Conservation (phyloP, 1,139 yeast genomes). For the Barnettozyma hawaiiensis region DNA sequence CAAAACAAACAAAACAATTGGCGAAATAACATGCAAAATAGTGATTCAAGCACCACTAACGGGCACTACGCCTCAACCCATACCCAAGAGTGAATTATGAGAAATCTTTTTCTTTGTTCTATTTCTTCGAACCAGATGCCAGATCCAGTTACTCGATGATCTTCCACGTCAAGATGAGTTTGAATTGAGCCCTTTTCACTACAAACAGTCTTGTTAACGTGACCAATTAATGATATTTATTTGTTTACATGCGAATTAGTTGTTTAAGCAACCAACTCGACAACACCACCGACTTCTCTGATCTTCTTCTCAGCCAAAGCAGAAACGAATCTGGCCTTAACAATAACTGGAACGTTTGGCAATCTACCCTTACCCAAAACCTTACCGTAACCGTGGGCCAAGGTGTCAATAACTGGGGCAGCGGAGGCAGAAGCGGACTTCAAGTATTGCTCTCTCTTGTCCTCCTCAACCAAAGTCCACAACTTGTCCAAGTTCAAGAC, state of each 20-base stretch:
- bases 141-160: too few species aligned
- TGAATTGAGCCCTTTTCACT: too few species aligned
- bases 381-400: slow-evolving; percentile 99
- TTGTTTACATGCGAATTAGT: slow-evolving; percentile 14
- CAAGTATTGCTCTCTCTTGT: slow-evolving; percentile 92
- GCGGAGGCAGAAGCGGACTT: slow-evolving; percentile 78
- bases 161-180: too few species aligned
- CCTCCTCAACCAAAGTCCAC: slow-evolving; percentile 95
- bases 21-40: too few species aligned
- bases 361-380: slow-evolving; percentile 99
- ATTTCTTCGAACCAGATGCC: too few species aligned
- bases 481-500: slow-evolving; percentile 97
- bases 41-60: too few species aligned
- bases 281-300: slow-evolving; percentile 99
- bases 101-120: too few species aligned
- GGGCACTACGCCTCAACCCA: too few species aligned
- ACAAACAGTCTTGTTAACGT: not conserved
- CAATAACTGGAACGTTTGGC: slow-evolving; percentile 98
- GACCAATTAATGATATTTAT: slow-evolving; percentile 12
- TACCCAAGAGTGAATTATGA: too few species aligned
- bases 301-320: slow-evolving; percentile 99
- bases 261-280: slow-evolving; percentile 92
- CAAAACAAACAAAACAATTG: too few species aligned
- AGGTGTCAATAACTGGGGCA: slow-evolving; percentile 99
- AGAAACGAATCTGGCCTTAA: slow-evolving; percentile 98